Conservation (phyloP, 495 filamentous ascomycete species). For the Hypoxylon cercidicola region DNA sequence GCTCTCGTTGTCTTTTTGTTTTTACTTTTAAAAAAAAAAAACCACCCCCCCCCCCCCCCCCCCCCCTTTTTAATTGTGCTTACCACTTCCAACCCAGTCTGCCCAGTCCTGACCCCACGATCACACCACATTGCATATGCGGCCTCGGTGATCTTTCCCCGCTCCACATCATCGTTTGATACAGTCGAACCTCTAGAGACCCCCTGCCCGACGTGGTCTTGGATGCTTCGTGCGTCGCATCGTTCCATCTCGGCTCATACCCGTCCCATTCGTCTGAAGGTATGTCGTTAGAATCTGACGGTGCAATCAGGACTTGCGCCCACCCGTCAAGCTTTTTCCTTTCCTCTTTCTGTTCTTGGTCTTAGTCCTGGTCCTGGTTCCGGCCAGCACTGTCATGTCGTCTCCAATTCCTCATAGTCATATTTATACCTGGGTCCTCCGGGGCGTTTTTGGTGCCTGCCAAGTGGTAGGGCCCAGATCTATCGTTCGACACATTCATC, state of each 20-base stretch:
- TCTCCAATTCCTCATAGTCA: constrained; percentile 4
- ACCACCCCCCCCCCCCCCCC: too few relatives aligned
- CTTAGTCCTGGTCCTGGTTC: background rate
- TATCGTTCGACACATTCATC: background rate
- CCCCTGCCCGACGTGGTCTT: background rate
- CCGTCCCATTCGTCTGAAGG: constrained; percentile 20
- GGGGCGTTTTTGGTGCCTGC: constrained; percentile 1
- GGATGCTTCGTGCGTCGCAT: constrained; percentile 32
- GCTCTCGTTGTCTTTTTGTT: too few relatives aligned
- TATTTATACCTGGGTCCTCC: constrained; percentile 12
- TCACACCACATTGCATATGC: constrained; percentile 46
- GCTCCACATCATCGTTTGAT: constrained; percentile 5
- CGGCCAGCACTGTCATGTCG: constrained; percentile 7
- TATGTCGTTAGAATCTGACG: constrained; percentile 22
- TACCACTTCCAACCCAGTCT: too few relatives aligned
- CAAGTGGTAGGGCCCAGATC: constrained; percentile 17
- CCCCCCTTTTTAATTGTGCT: background rate
- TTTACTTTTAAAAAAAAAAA: too few relatives aligned
- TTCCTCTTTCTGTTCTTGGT: background rate
- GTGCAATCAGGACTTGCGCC: constrained; percentile 6
- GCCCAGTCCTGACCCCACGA: constrained; percentile 35
- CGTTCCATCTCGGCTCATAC: constrained; percentile 48
- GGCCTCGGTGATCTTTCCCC: constrained; percentile 30
- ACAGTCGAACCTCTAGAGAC: background rate
- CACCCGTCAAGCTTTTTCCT: constrained; percentile 15